Evolutionary conservation across 1,284 basidiomycete genomes (phyloP).

Genomic region (Naganishia liquefaciens): DNA sequence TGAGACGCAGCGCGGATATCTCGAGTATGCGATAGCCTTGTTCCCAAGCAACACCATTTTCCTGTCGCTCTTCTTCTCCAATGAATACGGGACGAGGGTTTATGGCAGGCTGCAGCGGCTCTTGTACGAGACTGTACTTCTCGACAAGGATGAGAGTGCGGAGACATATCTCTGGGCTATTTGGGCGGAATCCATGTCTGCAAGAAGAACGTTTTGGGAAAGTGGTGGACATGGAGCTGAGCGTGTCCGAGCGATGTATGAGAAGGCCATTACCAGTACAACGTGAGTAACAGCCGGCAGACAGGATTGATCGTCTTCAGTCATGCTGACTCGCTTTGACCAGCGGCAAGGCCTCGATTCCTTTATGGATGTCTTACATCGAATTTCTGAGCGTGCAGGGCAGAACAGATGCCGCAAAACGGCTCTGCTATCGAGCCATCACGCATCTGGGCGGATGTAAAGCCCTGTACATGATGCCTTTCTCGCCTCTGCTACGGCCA

Average conservation of each 20-base stretch:
- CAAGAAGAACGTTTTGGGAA: conserved; percentile 46
- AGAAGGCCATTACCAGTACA: conserved; percentile 43
- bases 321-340: neutral
- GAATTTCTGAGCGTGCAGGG: conserved; percentile 76
- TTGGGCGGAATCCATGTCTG: conserved; percentile 47
- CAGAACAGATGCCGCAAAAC: conserved; percentile 67
- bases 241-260: conserved; percentile 46
- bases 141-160: conserved; percentile 37
- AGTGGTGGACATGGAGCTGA: conserved; percentile 45
- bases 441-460: conserved; percentile 58
- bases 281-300: conserved; percentile 35
- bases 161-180: conserved; percentile 47
- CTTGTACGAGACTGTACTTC: conserved; percentile 39
- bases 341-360: conserved; percentile 41
- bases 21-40: conserved; percentile 50
- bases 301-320: neutral
- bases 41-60: conserved; percentile 57
- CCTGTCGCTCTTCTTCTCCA: conserved; percentile 52
- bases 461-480: conserved; percentile 82
- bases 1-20: conserved; percentile 43
- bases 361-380: conserved; percentile 74
- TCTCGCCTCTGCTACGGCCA: conserved; percentile 65
- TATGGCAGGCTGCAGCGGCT: conserved; percentile 53
- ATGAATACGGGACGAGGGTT: conserved; percentile 51
- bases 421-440: conserved; percentile 74